A percentile compares a stretch with the other conserved stretches of the same genome.
Conservation (phyloP, 2,329 filamentous ascomycete species). For the Hypoxylon sp. region DNA sequence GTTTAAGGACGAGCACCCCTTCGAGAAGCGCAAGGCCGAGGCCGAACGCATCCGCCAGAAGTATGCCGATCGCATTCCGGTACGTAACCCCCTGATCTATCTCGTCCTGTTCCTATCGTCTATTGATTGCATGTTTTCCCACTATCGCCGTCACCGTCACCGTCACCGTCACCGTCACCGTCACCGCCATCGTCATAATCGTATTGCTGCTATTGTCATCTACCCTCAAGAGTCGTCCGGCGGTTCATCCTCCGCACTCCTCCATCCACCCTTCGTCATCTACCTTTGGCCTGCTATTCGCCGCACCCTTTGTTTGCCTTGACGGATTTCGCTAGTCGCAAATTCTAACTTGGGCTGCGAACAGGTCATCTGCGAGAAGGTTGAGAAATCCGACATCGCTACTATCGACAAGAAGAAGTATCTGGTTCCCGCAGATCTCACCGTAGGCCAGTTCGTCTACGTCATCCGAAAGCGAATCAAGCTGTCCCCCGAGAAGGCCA, state of each 20-base stretch:
- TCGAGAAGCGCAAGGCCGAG: conserved; percentile 99
- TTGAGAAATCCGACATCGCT: conserved; percentile 98
- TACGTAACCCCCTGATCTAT: conserved; percentile 60
- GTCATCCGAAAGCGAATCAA: conserved; percentile 99
- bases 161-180: conserved; percentile 20
- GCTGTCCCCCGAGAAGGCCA: conserved; percentile 98
- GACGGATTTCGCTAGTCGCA: not conserved
- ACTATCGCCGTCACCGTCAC: not conserved
- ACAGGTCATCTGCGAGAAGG: conserved; percentile 99
- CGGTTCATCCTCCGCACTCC: not conserved
- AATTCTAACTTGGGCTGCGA: conserved; percentile 34
- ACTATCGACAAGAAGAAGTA: conserved; percentile 99
- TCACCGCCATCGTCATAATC: not conserved
- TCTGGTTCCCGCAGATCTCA: conserved; percentile 94
- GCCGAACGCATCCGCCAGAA: conserved; percentile 99
- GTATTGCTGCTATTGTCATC: not conserved
- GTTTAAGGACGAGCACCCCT: conserved; percentile 99
- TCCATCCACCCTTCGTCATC: not conserved
- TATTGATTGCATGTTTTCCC: not conserved
- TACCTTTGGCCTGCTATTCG: conserved; percentile 10
- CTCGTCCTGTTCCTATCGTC: not conserved
- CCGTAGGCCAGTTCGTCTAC: conserved; percentile 99
- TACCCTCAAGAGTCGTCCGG: not conserved
- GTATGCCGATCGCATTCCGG: conserved; percentile 97
- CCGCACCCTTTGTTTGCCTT: not conserved